phyloP scores from a whole-genome alignment of 2,329 filamentous ascomycete genomes.

The Pseudogymnoascus sp. region DNA sequence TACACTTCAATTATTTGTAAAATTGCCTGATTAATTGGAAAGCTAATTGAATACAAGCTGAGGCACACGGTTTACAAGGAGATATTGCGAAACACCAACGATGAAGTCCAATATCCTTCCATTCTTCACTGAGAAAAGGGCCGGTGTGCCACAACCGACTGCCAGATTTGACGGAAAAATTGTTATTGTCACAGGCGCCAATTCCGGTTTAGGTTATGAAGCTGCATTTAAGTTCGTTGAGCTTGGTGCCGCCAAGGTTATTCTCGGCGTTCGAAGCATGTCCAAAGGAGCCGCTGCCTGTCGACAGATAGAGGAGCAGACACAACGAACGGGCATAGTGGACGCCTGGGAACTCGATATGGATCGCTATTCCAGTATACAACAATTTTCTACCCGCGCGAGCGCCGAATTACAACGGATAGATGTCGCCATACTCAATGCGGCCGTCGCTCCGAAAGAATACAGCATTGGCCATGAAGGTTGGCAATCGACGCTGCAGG shows the following conservation, averaged over 20 bases:
- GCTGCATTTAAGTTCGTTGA: constrained; percentile 31
- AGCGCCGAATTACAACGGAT: neutral
- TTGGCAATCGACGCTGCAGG: constrained; percentile 16
- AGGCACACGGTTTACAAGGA: neutral
- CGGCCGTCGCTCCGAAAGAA: neutral
- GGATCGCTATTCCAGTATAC: constrained; percentile 15
- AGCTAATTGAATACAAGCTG: neutral
- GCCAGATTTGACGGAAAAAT: constrained; percentile 11
- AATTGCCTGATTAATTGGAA: neutral
- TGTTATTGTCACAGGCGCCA: constrained; percentile 37
- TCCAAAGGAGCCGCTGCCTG: constrained; percentile 30
- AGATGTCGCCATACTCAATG: constrained; percentile 12
- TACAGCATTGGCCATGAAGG: constrained; percentile 14
- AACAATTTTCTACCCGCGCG: constrained; percentile 10
- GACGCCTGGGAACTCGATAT: constrained; percentile 20
- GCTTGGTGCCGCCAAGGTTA: constrained; percentile 30
- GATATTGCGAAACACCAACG: neutral
- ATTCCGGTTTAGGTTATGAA: constrained; percentile 36
- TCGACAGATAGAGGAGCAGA: constrained; percentile 21
- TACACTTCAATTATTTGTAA: neutral
- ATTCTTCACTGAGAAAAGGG: neutral
- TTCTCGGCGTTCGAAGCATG: constrained; percentile 34
- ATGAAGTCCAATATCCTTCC: neutral
- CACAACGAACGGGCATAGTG: constrained; percentile 9
- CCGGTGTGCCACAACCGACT: constrained; percentile 11